phyloP scores from a whole-genome alignment of 768 basidiomycete species.

The Leccinellum luteum region DNA sequence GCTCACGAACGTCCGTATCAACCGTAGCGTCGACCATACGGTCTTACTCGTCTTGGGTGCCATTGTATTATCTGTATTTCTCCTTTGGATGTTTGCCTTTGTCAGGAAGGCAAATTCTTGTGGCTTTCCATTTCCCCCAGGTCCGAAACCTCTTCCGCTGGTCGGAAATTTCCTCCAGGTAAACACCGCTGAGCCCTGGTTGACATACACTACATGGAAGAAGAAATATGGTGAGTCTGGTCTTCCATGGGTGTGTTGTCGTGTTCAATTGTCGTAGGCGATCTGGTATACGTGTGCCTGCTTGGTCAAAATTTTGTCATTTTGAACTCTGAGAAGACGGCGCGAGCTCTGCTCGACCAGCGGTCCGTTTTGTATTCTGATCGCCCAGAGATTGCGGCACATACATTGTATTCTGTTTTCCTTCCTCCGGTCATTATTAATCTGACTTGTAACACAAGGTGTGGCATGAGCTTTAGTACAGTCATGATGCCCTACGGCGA shows the following conservation, averaged over 20 bases:
- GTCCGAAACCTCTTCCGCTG: slow-evolving; percentile 30
- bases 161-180: slow-evolving; percentile 29
- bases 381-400: slow-evolving; percentile 18
- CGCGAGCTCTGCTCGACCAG: slow-evolving; percentile 26
- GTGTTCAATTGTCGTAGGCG: slow-evolving; percentile 13
- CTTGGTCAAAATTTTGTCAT: slow-evolving; percentile 25
- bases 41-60: neutral
- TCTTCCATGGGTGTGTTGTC: neutral
- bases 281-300: slow-evolving; percentile 20
- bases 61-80: neutral
- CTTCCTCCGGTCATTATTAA: neutral
- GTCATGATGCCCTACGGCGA: slow-evolving; percentile 29
- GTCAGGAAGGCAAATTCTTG: neutral
- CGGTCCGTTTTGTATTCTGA: slow-evolving; percentile 29
- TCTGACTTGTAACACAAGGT: slow-evolving; percentile 15
- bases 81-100: slow-evolving; percentile 6
- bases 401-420: slow-evolving; percentile 10
- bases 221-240: slow-evolving; percentile 29
- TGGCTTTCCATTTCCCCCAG: slow-evolving; percentile 26
- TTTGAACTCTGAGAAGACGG: slow-evolving; percentile 29
- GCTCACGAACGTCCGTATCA: neutral
- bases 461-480: slow-evolving; percentile 27
- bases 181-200: slow-evolving; percentile 30
- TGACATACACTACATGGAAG: slow-evolving; percentile 35
- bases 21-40: neutral